Evolutionary conservation across 1,284 basidiomycete genomes (phyloP).

Genomic region (Pascua guehoae): DNA sequence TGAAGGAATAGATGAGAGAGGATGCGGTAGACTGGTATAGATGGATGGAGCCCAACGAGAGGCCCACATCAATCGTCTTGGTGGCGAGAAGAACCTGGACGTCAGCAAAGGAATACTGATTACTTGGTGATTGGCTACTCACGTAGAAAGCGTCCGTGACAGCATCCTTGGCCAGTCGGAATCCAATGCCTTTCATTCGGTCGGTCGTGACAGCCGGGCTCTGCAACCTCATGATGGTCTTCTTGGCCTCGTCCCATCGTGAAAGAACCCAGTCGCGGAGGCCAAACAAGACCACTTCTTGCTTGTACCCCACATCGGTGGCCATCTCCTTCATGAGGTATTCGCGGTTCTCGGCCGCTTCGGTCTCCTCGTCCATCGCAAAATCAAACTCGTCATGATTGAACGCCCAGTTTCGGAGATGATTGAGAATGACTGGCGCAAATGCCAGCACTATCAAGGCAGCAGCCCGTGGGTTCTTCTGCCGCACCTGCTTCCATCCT

Average conservation of each 20-base stretch:
- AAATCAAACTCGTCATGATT: background rate
- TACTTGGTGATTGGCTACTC: background rate
- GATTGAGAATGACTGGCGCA: background rate
- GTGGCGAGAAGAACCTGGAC: conserved; percentile 62
- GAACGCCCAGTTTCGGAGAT: background rate
- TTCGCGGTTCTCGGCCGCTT: background rate
- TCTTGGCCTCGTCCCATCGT: conserved; percentile 57
- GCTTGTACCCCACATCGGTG: background rate
- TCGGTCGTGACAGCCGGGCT: background rate
- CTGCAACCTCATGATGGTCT: background rate
- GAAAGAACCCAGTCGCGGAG: conserved; percentile 74
- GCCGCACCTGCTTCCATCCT: background rate
- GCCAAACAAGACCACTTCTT: conserved; percentile 73
- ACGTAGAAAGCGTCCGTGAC: conserved; percentile 3
- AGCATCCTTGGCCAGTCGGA: background rate
- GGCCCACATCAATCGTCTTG: conserved; percentile 59
- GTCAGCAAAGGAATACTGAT: background rate
- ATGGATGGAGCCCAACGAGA: conserved; percentile 68
- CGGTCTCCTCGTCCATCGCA: background rate
- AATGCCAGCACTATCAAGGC: background rate
- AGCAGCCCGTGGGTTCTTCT: background rate
- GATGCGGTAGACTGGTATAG: conserved; percentile 67
- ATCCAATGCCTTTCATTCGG: background rate
- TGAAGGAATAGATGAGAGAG: conserved; percentile 1
- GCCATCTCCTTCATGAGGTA: background rate